These are phyloP conservation scores for Aspergillus kassunensis DNA, from an alignment of 495 filamentous ascomycete species.

Conservation along the genomic window DNA sequence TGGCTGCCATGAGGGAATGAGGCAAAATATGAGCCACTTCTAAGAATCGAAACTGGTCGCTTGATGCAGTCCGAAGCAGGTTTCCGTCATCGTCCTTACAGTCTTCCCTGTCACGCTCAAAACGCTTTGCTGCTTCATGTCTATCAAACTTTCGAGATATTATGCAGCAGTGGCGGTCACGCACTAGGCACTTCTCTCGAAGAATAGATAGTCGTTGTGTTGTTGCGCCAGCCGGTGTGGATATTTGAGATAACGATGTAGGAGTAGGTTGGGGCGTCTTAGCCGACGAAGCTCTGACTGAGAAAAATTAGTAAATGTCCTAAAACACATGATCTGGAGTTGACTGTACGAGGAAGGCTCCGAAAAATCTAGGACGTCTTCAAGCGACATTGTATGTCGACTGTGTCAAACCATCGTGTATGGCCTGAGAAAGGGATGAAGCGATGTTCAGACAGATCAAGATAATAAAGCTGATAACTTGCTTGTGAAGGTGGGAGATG, in stretches of 20 bases:
- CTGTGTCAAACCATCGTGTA: too few species aligned
- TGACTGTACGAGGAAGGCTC: not conserved
- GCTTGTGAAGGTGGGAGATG: too few species aligned
- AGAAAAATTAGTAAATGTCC: not conserved
- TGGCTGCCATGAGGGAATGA: constrained; percentile 12
- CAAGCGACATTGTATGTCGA: too few species aligned
- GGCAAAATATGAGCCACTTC: constrained; percentile 23
- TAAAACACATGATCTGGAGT: not conserved
- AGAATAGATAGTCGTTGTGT: constrained; percentile 2
- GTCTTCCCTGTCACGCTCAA: too few species aligned
- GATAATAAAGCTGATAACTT: too few species aligned
- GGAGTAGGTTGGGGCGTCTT: constrained; percentile 11
- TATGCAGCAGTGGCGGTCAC: constrained; percentile 8
- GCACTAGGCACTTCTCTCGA: not conserved
- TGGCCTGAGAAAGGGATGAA: too few species aligned
- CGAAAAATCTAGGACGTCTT: too few species aligned
- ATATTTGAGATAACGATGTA: not conserved
- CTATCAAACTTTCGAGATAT: constrained; percentile 9
- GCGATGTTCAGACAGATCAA: too few species aligned
- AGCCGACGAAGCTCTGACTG: constrained; percentile 6
- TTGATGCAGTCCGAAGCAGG: not conserved
- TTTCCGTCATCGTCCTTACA: constrained; percentile 5
- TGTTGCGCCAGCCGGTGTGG: not conserved
- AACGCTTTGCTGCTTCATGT: not conserved
- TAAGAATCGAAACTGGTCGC: constrained; percentile 12